Evolutionary conservation across 352 stramenopile genomes (phyloP), one percentile per base, ranked within the genome.

Genomic region (Phytophthora hibernalis): DNA sequence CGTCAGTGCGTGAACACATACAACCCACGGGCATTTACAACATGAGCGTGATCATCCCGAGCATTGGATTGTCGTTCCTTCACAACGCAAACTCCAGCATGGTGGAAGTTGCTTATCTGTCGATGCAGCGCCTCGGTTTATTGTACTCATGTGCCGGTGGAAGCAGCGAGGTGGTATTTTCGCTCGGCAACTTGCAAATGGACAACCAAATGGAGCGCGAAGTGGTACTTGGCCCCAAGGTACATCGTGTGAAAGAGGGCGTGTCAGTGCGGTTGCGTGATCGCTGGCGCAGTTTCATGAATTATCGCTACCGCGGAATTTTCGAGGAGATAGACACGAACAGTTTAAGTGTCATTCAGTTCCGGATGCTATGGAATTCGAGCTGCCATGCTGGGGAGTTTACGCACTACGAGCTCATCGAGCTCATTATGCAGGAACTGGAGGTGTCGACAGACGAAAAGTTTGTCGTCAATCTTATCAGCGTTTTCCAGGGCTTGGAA

Each of bases 181-280:
- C 85, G 15, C 66, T 96, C 15, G 89, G 89, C 3, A 96, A 96
- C 31, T 24, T 95, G 30, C 89, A 96, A 52, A 95, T 96, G 85
- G 89, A 96, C 67, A 95, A 96, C 47, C 89, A 96, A 70, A 96
- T 96, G 85, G 89, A 96, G 52, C 68, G 74, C 16, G 87, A 95
- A 49, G 89, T 96, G 33, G 83, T 96, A 35, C 62, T 96, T 4
- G 85, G 87, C 0, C 87, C 89, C 1, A 93, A 94, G 18, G 83
- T 95, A 11, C 83, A 95, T 47, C 85, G 79, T 15, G 85, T 93
- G 22, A 95, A 96, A 54, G 85, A 95, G 65, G 89, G 89, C n/a
- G 86, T 95, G 18, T 93, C 83, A 0, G 87, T 96, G 37, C 89
- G 89, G 0, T 61, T 96, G 38, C 83, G 89, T 10, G 89, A 96